Conservation (phyloP, 2,329 filamentous ascomycete species). For the Fusarium sp. region DNA sequence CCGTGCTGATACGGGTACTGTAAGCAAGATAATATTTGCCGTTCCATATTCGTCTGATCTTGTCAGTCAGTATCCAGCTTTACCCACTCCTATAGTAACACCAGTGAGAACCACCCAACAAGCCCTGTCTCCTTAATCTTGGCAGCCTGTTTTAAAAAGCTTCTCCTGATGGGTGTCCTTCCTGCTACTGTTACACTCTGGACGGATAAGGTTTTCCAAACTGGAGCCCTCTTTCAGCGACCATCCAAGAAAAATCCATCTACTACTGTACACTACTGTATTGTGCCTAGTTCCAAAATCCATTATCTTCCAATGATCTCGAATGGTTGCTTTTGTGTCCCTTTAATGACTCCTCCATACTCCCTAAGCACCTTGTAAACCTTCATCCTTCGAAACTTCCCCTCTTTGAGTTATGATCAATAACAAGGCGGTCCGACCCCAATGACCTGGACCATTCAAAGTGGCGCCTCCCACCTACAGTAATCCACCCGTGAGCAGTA, state of each 20-base stretch:
- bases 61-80: slow-evolving; percentile 8
- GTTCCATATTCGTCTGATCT: slow-evolving; percentile 19
- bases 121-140: slow-evolving; percentile 5
- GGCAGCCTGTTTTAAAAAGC: background rate
- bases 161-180: background rate
- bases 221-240: too few relatives aligned
- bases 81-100: slow-evolving; percentile 18
- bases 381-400: slow-evolving; percentile 7
- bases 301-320: slow-evolving; percentile 2
- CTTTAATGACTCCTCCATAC: background rate
- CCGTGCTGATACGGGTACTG: slow-evolving; percentile 1
- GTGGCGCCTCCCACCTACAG: slow-evolving; percentile 14
- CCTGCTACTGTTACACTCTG: background rate
- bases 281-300: background rate
- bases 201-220: background rate
- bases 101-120: slow-evolving; percentile 1
- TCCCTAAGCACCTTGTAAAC: slow-evolving; percentile 1
- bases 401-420: slow-evolving; percentile 14
- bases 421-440: slow-evolving; percentile 33
- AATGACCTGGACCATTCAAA: slow-evolving; percentile 14
- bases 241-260: too few relatives aligned
- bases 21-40: slow-evolving; percentile 19
- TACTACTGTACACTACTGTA: too few relatives aligned
- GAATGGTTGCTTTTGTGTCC: background rate
- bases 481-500: slow-evolving; percentile 14